phyloP scores from a whole-genome alignment of 192 early-diverging fungal species.

The Oehlia diaphana region DNA sequence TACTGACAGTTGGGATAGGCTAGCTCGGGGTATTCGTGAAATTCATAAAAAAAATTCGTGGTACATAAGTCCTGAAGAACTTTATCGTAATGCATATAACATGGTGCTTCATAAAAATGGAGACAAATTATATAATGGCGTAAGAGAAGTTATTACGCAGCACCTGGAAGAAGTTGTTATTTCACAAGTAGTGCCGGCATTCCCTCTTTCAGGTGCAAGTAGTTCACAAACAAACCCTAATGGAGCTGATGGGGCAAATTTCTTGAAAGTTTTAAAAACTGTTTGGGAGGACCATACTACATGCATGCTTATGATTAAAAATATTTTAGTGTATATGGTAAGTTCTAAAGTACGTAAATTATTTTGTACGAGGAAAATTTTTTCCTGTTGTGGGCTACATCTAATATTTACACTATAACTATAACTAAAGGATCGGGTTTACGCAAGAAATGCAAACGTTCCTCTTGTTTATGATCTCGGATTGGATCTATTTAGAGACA shows the following conservation, averaged over 20 bases:
- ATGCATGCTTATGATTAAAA: slow-evolving; percentile 79
- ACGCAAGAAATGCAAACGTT: slow-evolving; percentile 61
- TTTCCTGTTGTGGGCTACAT: background rate
- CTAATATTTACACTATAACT: slow-evolving; percentile 7
- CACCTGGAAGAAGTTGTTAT: slow-evolving; percentile 67
- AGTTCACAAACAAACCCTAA: slow-evolving; percentile 45
- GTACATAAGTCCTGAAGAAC: slow-evolving; percentile 80
- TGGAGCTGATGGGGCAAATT: slow-evolving; percentile 44
- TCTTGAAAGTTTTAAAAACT: slow-evolving; percentile 66
- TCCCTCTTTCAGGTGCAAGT: slow-evolving; percentile 50
- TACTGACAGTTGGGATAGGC: slow-evolving; percentile 58
- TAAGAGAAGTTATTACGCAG: slow-evolving; percentile 66
- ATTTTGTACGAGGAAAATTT: background rate
- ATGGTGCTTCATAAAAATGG: slow-evolving; percentile 87
- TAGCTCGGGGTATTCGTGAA: slow-evolving; percentile 73
- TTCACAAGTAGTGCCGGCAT: slow-evolving; percentile 59
- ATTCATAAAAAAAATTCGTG: slow-evolving; percentile 84
- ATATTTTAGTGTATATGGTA: slow-evolving; percentile 88
- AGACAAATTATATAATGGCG: slow-evolving; percentile 75
- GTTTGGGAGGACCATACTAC: slow-evolving; percentile 89
- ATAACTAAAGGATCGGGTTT: slow-evolving; percentile 48
- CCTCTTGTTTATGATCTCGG: slow-evolving; percentile 81
- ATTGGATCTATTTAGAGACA: slow-evolving; percentile 81
- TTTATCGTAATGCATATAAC: slow-evolving; percentile 83
- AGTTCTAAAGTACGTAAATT: slow-evolving; percentile 27